A percentile compares a stretch with the other conserved stretches of the same genome.
Evolutionary conservation across 495 filamentous ascomycete species (phyloP).

Genomic region (Aspergillus incahuasiensis): DNA sequence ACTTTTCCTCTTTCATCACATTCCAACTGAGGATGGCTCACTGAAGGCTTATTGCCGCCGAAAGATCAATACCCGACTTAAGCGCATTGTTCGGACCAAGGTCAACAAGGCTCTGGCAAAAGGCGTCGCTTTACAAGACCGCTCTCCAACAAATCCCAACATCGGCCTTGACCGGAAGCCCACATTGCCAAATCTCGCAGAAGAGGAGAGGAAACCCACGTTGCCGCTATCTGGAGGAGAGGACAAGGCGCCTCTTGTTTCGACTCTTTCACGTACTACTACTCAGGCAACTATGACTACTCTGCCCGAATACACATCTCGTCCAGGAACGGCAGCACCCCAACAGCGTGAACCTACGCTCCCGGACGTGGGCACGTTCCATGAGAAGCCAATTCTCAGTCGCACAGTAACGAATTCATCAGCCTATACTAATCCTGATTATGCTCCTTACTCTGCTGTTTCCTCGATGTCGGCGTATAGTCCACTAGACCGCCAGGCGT

Average conservation of each 20-base stretch:
- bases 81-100: slow-evolving; percentile 72
- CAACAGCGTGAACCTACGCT: slow-evolving; percentile 33
- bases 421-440: slow-evolving; percentile 31
- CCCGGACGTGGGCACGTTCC: slow-evolving; percentile 29
- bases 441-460: slow-evolving; percentile 51
- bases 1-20: slow-evolving; percentile 84
- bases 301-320: slow-evolving; percentile 56
- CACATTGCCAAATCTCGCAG: slow-evolving; percentile 59
- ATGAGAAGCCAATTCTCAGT: slow-evolving; percentile 28
- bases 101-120: slow-evolving; percentile 81
- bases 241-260: slow-evolving; percentile 56
- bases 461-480: slow-evolving; percentile 58
- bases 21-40: slow-evolving; percentile 71
- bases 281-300: slow-evolving; percentile 65
- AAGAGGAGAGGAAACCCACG: slow-evolving; percentile 41
- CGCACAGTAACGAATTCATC: slow-evolving; percentile 43
- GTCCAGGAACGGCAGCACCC: slow-evolving; percentile 41
- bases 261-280: slow-evolving; percentile 58
- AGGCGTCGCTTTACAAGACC: slow-evolving; percentile 58
- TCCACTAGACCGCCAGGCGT: slow-evolving; percentile 33
- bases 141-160: slow-evolving; percentile 47
- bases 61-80: slow-evolving; percentile 79
- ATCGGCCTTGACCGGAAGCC: slow-evolving; percentile 55
- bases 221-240: slow-evolving; percentile 56
- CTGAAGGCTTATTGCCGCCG: slow-evolving; percentile 80